Conservation (phyloP, 2,329 filamentous ascomycete species). For the Fusarium udum region DNA sequence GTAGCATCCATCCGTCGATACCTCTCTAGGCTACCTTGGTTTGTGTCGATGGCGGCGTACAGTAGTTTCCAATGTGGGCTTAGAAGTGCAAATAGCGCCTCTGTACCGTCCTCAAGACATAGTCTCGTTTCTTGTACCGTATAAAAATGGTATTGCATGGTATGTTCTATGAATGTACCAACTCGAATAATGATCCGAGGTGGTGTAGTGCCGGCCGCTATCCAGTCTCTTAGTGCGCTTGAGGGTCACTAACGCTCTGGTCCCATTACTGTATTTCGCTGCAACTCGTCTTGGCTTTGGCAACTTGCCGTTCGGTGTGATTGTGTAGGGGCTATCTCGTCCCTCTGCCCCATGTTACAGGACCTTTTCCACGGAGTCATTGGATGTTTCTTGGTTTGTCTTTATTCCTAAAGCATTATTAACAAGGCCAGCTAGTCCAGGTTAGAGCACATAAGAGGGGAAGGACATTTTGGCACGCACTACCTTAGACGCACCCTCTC, state of each 20-base stretch:
- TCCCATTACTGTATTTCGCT: constrained; percentile 14
- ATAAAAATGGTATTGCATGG: constrained; percentile 8
- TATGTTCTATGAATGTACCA: constrained; percentile 8
- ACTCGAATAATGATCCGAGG: constrained; percentile 24
- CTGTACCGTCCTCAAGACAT: constrained; percentile 3
- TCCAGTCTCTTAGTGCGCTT: constrained; percentile 22
- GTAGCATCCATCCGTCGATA: constrained; percentile 4
- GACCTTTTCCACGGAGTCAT: constrained; percentile 11
- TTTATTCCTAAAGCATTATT: constrained; percentile 3
- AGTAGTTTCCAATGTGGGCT: constrained; percentile 22
- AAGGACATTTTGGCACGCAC: constrained; percentile 14
- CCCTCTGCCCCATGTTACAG: constrained; percentile 9
- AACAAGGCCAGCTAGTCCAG: constrained; percentile 1
- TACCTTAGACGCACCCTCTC: constrained; percentile 27
- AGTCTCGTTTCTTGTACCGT: background rate
- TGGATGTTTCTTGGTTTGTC: background rate
- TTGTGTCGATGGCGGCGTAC: constrained; percentile 26
- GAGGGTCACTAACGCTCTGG: constrained; percentile 3
- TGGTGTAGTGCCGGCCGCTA: constrained; percentile 26
- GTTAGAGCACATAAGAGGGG: constrained; percentile 15
- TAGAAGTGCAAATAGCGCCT: constrained; percentile 1
- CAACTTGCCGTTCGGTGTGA: background rate
- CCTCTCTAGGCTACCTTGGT: constrained; percentile 7
- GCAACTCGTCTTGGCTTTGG: background rate
- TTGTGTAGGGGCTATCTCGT: constrained; percentile 8